phyloP scores from a whole-genome alignment of 129 eudicot species.

The Ambrosia artemisiifolia region DNA sequence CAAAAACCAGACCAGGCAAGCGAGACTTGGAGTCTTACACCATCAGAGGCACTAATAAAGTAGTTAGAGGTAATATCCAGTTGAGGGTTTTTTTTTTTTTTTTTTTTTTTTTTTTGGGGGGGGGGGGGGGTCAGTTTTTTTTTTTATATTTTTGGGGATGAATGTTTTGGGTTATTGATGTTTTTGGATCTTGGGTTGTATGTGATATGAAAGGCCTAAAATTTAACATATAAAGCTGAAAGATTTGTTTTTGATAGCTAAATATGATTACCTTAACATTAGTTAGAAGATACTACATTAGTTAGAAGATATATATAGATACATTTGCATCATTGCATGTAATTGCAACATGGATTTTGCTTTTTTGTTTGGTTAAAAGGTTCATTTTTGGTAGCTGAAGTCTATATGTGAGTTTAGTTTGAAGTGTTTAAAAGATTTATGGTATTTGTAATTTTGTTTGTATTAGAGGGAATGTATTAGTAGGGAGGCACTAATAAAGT shows the following conservation, averaged over 20 bases:
- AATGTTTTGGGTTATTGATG: neutral
- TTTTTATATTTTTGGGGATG: neutral
- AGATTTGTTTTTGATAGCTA: too few relatives aligned
- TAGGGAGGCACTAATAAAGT: conserved; percentile 54
- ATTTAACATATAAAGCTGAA: too few relatives aligned
- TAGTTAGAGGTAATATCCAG: conserved; percentile 50
- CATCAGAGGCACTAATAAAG: conserved; percentile 64
- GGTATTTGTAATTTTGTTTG: neutral
- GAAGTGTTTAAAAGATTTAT: neutral
- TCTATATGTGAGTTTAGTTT: neutral
- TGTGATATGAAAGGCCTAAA: neutral
- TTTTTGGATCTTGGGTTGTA: neutral
- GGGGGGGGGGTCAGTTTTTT: too few relatives aligned
- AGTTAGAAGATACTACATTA: too few relatives aligned
- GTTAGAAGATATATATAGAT: neutral
- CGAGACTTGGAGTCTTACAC: conserved; percentile 58
- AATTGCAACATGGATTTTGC: neutral
- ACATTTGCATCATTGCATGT: conserved; percentile 2
- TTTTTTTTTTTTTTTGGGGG: too few relatives aligned
- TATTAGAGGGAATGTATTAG: too few relatives aligned
- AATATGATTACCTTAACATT: too few relatives aligned
- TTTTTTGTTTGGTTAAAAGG: conserved; percentile 9
- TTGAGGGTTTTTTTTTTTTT: too few relatives aligned
- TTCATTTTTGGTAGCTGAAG: conserved; percentile 9
- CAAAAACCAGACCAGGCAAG: conserved; percentile 61